Evolutionary conservation across 2,329 filamentous ascomycete genomes (phyloP), one percentile per base, ranked within the genome.

Genomic region (Fusarium temperatum): DNA sequence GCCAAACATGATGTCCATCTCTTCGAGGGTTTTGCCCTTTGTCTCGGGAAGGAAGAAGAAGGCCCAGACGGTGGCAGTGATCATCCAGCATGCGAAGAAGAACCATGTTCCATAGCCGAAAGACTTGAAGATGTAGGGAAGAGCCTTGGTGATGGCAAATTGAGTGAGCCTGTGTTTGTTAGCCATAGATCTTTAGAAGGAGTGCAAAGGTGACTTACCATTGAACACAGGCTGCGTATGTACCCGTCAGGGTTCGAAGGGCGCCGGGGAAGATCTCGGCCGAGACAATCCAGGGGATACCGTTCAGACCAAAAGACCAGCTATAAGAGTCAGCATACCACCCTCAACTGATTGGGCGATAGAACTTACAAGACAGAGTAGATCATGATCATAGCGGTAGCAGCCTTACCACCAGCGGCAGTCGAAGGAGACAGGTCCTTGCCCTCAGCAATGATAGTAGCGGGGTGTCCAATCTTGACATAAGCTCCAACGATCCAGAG

Each of bases 21-120:
- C 85, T 47, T 89, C 87, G 6, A 89, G 80, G 0, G 86, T 87
- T 60, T 87, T 80, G 63, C 87, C 87, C 75, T 88, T 89, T 10
- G 87, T 89, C 78, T 89, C 87, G 1, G 87, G 87, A 6, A 89
- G 78, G 60, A 88, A 84, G 78, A 88, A 86, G 70, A 83, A 89
- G 7, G 86, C 83, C 80, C 85, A 89, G 32, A 86, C 64, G 15
- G 83, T 81, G 11, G 86, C 85, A 17, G 83, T 75, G 12, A 89
- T 78, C 82, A 88, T 87, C 75, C 86, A 83, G 6, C 82, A 82
- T 2, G 86, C 88, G 70, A 90, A 90, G 81, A 89, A 89, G 79
- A 89, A 88, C 82, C 87, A 89, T 4, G 86, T 87, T 10, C 88
- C 88, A 74, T 85, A 89, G 28, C 81, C 80, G 15, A 86, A 79